These are phyloP conservation scores for Aspergillus costaricaensis DNA, from an alignment of 2,329 filamentous ascomycete genomes.

Conservation along the genomic window DNA sequence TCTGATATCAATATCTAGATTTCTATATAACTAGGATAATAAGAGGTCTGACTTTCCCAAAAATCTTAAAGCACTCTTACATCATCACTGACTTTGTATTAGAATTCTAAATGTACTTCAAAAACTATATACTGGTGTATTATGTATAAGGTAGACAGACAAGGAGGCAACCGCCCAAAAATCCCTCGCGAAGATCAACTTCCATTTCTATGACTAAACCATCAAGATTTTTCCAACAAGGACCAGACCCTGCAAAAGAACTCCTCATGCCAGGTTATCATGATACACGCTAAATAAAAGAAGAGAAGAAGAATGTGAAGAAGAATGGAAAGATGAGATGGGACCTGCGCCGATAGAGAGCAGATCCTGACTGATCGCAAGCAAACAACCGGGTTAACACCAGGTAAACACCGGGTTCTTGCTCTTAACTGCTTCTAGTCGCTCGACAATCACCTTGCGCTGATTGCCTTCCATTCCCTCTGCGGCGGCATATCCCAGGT, in stretches of 20 bases:
- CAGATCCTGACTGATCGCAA: slow-evolving; percentile 6
- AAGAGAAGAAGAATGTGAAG: background rate
- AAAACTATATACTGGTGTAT: slow-evolving; percentile 6
- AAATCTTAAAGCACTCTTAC: background rate
- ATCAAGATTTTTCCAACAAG: slow-evolving; percentile 24
- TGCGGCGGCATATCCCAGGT: slow-evolving; percentile 90
- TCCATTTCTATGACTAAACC: slow-evolving; percentile 39
- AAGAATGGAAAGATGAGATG: slow-evolving; percentile 1
- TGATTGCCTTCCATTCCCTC: slow-evolving; percentile 90
- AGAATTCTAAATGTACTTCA: background rate
- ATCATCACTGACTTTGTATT: background rate
- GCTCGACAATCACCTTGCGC: slow-evolving; percentile 94
- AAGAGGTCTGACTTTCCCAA: no score
- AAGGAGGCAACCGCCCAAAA: background rate
- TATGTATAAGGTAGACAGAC: background rate
- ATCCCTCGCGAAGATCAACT: slow-evolving; percentile 11
- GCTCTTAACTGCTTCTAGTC: slow-evolving; percentile 92
- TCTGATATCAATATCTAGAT: no score
- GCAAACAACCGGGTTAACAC: slow-evolving; percentile 62
- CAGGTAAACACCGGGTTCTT: slow-evolving; percentile 96
- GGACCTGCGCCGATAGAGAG: slow-evolving; percentile 4
- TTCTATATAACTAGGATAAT: no score
- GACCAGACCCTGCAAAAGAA: slow-evolving; percentile 21
- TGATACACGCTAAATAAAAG: slow-evolving; percentile 30
- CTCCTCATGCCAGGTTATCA: slow-evolving; percentile 28